Base-by-base conservation (phyloP, 2,329 filamentous ascomycete species). In the Exutisphaerella laricina region DNA sequence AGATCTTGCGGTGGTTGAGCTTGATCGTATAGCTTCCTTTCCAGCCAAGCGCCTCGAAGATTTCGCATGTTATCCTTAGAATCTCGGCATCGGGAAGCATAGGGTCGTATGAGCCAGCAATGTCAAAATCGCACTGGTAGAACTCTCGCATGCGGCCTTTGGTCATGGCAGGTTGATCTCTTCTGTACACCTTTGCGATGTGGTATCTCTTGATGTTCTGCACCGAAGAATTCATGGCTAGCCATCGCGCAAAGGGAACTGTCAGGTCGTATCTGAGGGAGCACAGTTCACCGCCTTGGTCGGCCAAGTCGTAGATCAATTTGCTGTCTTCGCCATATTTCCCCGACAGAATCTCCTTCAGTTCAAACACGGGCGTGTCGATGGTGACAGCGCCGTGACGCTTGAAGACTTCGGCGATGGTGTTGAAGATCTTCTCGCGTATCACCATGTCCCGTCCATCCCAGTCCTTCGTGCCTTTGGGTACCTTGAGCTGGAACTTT, bases 111-210 rank as follows among this genome's bases (percentile, higher is more conserved):
- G 71, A 73, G 48, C 89, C 88, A 9, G 89, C 89, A 68, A 96
- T 90, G 63, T 96, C 89, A 61, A 96, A 94, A 69, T 97, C 90
- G 70, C 89, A 96, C 68, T 96, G 89, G 71, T 94, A 95, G 68
- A 95, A 95, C 68, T 96, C 90, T 60, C 90, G 79, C 84, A 95
- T 92, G 41, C 89, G 80, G 39, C 89, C 90, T 65, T 94, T 92
- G 49, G 84, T 86, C 70, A 96, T 87, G 48, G 88, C 85, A 17
- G 85, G 85, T 65, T 88, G 84, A 64, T 89, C 85, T 63, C 84
- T 71, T 49, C 85, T 75, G 69, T 88, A 89, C 39, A 95, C 89
- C 70, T 95, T 95, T 56, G 88, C 88, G 56, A 97, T 89, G 70
- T 95, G 88, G 67, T 94, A 96, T 59, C 90, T 79, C 72, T 94